These are phyloP conservation scores for Chytriomyces confervae DNA, from an alignment of 192 early-diverging fungal species.

Conservation along the genomic window DNA sequence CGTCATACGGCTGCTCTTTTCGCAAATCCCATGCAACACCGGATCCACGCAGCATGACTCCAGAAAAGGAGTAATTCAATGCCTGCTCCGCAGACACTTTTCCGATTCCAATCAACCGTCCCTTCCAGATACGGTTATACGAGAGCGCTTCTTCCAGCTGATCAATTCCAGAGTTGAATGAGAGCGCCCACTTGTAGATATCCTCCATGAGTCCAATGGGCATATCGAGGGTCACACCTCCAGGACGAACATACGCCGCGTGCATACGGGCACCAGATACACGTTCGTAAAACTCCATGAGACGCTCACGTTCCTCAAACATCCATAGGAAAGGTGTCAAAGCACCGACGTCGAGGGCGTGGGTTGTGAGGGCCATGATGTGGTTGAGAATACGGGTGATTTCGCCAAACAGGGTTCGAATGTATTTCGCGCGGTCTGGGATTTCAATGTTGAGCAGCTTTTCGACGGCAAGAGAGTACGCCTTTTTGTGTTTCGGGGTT, in stretches of 20 bases:
- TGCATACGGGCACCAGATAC: constrained; percentile 98
- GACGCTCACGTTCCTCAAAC: constrained; percentile 99
- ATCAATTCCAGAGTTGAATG: constrained; percentile 87
- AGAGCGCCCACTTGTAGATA: constrained; percentile 92
- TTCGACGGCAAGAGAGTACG: constrained; percentile 96
- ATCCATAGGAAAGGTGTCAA: constrained; percentile 98
- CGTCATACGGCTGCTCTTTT: constrained; percentile 93
- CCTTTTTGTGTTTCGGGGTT: constrained; percentile 56
- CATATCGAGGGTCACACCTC: constrained; percentile 92
- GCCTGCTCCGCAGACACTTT: constrained; percentile 87
- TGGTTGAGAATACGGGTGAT: constrained; percentile 98
- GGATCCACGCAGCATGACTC: constrained; percentile 93
- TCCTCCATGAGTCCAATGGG: constrained; percentile 94
- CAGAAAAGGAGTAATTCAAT: constrained; percentile 89
- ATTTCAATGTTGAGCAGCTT: constrained; percentile 98
- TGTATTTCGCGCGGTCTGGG: constrained; percentile 89
- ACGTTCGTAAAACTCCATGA: constrained; percentile 99
- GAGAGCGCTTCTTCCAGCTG: constrained; percentile 95
- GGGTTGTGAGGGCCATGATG: constrained; percentile 96
- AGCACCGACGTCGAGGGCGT: constrained; percentile 98
- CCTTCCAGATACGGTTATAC: constrained; percentile 94
- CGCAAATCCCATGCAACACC: constrained; percentile 94
- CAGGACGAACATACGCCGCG: constrained; percentile 94
- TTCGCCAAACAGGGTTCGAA: constrained; percentile 96
- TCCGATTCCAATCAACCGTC: constrained; percentile 85